Evolutionary conservation across 108 stramenopile genomes (phyloP), one percentile per base, ranked within the genome.

Genomic region (Parietichytrium sp.): DNA sequence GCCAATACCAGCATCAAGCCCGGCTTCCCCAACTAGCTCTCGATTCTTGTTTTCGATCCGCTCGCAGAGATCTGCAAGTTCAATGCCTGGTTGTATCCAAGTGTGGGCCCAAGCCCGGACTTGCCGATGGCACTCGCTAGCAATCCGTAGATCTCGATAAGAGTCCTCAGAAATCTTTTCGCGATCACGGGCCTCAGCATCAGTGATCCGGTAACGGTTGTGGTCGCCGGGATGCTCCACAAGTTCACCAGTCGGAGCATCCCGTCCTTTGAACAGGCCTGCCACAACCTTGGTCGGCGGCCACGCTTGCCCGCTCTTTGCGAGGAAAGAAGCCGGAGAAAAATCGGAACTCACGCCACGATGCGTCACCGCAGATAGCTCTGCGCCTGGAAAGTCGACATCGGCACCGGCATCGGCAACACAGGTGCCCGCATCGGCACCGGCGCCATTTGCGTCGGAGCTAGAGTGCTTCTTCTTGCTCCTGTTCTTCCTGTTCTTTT

Each of bases 41-140:
- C 96, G 91, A 89, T 96, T 96, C 85, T 93, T 94, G 31, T 98
- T 90, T 86, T 99, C 98, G 18, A 99, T 83, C 48, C 82, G 84
- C 79, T 91, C 88, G 84, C 98, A 99, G 92, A 99, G 93, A 81
- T 99, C 98, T 12, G 88, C 87, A 29, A 99, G 86, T 72, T 94
- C 90, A 79, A 98, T 94, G 18, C 98, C 98, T 1, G 98, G 98
- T 81, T 96, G 90, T 84, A 96, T 93, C 84, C 94, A 93, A 49
- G 90, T 91, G 85, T 98, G 96, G 4, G 97, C 96, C 82, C 95
- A 93, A 48, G 90, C 88, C 20, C 98, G 92, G 10, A 98, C 97
- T 84, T 99, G 96, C 48, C 97, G 93, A 82, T 98, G 98, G 7
- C 96, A 93, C 87, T 98, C 98, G 78, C 93, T 81, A 48, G 93